Percentiles rank a stretch among this genome's conserved stretches.
These are phyloP conservation scores for Aspergillus taichungensis DNA, from an alignment of 495 filamentous ascomycete species.

Conservation along the genomic window DNA sequence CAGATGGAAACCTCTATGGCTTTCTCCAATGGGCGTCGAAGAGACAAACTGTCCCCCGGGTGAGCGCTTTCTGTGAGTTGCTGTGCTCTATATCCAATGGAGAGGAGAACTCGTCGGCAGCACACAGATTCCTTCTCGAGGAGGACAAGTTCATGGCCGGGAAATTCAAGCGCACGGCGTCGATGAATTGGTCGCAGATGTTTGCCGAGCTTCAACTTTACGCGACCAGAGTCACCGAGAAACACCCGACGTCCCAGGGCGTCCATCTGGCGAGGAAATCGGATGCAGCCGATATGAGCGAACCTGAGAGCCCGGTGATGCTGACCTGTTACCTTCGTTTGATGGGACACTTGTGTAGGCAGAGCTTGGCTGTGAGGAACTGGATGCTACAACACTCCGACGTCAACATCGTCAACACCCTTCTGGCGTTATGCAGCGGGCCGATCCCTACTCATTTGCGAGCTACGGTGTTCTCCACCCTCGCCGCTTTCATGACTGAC, in stretches of 20 bases:
- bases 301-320: constrained; percentile 86
- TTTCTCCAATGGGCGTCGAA: constrained; percentile 94
- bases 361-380: constrained; percentile 56
- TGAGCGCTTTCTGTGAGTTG: constrained; percentile 94
- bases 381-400: constrained; percentile 59
- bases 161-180: constrained; percentile 67
- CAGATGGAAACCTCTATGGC: constrained; percentile 81
- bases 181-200: constrained; percentile 86
- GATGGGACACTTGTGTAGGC: constrained; percentile 63
- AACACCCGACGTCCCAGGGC: constrained; percentile 47
- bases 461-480: constrained; percentile 62
- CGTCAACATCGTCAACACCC: constrained; percentile 52
- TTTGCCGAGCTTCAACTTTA: constrained; percentile 80
- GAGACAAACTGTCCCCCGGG: constrained; percentile 83
- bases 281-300: constrained; percentile 58
- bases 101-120: constrained; percentile 65
- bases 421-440: constrained; percentile 62
- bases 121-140: constrained; percentile 82
- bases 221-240: constrained; percentile 56
- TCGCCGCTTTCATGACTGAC: constrained; percentile 57
- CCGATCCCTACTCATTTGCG: constrained; percentile 63
- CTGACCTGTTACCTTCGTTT: constrained; percentile 86
- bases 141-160: constrained; percentile 65
- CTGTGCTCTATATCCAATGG: constrained; percentile 75
- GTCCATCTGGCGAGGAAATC: constrained; percentile 52